These are phyloP conservation scores for Phytopythium delawarense DNA, from an alignment of 352 stramenopile genomes.

Conservation along the genomic window DNA sequence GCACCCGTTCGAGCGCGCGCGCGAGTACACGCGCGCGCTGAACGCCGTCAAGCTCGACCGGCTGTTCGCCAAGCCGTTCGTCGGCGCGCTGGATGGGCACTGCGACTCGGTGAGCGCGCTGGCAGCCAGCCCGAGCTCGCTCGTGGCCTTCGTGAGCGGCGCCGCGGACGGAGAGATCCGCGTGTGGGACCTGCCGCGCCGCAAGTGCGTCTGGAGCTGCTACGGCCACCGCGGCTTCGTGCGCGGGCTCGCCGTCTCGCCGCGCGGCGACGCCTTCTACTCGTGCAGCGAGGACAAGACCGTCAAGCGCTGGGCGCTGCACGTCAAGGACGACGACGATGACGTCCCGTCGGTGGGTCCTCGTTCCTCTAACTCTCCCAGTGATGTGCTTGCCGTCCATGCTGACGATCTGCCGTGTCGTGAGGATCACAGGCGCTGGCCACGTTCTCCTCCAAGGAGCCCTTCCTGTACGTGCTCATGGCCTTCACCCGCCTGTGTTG, in stretches of 20 bases:
- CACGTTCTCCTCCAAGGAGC: slow-evolving; percentile 83
- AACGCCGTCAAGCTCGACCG: slow-evolving; percentile 98
- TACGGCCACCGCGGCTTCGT: slow-evolving; percentile 94
- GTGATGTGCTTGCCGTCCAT: neutral
- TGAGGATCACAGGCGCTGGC: slow-evolving; percentile 31
- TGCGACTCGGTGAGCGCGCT: slow-evolving; percentile 94
- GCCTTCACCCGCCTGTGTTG: no score
- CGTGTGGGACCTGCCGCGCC: slow-evolving; percentile 96
- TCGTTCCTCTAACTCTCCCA: slow-evolving; percentile 1
- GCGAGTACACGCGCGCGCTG: slow-evolving; percentile 95
- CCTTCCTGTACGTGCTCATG: slow-evolving; percentile 55
- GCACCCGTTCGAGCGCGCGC: slow-evolving; percentile 91
- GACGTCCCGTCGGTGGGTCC: slow-evolving; percentile 42
- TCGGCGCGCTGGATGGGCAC: slow-evolving; percentile 97
- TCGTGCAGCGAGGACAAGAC: slow-evolving; percentile 95
- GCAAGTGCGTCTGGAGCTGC: slow-evolving; percentile 92
- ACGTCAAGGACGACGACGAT: slow-evolving; percentile 66
- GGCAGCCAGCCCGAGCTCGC: slow-evolving; percentile 87
- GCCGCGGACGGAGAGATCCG: slow-evolving; percentile 93
- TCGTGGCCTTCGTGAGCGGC: slow-evolving; percentile 86
- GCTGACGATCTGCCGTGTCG: slow-evolving; percentile 7
- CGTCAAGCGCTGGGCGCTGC: slow-evolving; percentile 90
- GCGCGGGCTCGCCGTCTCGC: slow-evolving; percentile 83
- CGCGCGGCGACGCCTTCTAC: slow-evolving; percentile 86
- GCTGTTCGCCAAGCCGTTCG: slow-evolving; percentile 98